Percentiles rank a stretch among this genome's conserved stretches.
Evolutionary conservation across 2,329 filamentous ascomycete species (phyloP).

Genomic region (Ophiostoma montium): DNA sequence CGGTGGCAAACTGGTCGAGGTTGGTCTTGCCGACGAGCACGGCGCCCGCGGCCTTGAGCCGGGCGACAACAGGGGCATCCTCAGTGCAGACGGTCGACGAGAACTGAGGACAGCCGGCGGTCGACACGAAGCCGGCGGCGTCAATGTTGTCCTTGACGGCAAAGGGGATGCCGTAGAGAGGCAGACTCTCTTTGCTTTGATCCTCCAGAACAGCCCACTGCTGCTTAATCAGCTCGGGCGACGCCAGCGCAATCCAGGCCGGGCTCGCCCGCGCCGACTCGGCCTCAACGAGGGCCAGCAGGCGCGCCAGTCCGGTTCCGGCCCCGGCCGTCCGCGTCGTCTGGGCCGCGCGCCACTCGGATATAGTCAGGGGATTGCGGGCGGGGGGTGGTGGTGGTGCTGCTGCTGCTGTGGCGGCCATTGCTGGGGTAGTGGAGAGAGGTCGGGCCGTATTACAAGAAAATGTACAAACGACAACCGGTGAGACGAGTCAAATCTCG

Average conservation of each 20-base stretch:
- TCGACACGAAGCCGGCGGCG: slow-evolving; percentile 34
- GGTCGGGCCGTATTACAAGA: too few relatives aligned
- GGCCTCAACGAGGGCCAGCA: neutral
- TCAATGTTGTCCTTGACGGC: slow-evolving; percentile 45
- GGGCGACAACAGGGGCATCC: slow-evolving; percentile 34
- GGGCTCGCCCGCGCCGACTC: neutral
- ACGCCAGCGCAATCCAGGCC: neutral
- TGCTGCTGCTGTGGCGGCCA: neutral
- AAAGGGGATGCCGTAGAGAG: slow-evolving; percentile 43
- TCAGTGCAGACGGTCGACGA: slow-evolving; percentile 24
- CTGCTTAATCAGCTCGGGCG: neutral
- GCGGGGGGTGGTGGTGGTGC: neutral
- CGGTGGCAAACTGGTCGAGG: slow-evolving; percentile 49
- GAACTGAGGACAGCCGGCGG: slow-evolving; percentile 30
- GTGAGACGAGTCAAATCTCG: too few relatives aligned
- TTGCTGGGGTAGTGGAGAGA: too few relatives aligned
- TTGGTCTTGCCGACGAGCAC: slow-evolving; percentile 45
- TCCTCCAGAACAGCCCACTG: neutral
- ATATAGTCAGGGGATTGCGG: neutral
- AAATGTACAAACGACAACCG: too few relatives aligned
- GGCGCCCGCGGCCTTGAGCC: slow-evolving; percentile 36
- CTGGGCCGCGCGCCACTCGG: neutral
- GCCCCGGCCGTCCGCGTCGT: too few relatives aligned
- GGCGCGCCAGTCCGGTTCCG: neutral
- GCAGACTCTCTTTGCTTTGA: slow-evolving; percentile 19